Evolutionary conservation across 192 early-diverging fungal genomes (phyloP), one percentile per base, ranked within the genome.

Genomic region (Coemansia sp.): DNA sequence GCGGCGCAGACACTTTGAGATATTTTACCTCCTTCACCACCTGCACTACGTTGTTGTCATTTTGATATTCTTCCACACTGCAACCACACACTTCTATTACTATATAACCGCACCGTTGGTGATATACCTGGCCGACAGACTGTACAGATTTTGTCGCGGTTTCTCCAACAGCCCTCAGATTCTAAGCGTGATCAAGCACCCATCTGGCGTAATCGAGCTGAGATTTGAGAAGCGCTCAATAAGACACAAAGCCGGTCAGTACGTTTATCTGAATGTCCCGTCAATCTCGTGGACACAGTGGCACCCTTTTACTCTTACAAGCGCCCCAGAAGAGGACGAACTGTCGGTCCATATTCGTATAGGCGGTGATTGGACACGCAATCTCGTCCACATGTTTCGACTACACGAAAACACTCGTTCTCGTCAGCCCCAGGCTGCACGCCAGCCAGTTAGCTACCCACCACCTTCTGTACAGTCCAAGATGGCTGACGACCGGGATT

Each of bases 231-330:
- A 90, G 63, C 71, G 76, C 19, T 70, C 76, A 3, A 56, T 83
- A 46, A 70, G 71, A 14, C 67, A 73, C 62, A 82, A 87, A 61
- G 85, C 88, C 5, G 91, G 91, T 4, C 91, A 93, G 76, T 93
- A 87, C 70, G 81, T 93, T 40, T 92, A 86, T 62, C 35, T 93
- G 25, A 85, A 75, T 63, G 85, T 89, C 17, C 91, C 91, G 15
- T 88, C 89, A 54, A 81, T 92, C 34, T 74, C 86, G 33, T 73
- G 70, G 62, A 75, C 74, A 71, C 85, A 92, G 63, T 92, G 91
- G 91, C 91, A 93, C 64, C 91, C 91, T 3, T 93, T 93, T 70
- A 93, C 91, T 0, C 76, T 93, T 63, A 93, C 90, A 13, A 91
- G 88, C 42, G 89, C 90, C 4, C 91, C 91, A 2, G 83, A 92